These are phyloP conservation scores for Hypoxylon sp. DNA, from an alignment of 2,329 filamentous ascomycete genomes.

Conservation along the genomic window DNA sequence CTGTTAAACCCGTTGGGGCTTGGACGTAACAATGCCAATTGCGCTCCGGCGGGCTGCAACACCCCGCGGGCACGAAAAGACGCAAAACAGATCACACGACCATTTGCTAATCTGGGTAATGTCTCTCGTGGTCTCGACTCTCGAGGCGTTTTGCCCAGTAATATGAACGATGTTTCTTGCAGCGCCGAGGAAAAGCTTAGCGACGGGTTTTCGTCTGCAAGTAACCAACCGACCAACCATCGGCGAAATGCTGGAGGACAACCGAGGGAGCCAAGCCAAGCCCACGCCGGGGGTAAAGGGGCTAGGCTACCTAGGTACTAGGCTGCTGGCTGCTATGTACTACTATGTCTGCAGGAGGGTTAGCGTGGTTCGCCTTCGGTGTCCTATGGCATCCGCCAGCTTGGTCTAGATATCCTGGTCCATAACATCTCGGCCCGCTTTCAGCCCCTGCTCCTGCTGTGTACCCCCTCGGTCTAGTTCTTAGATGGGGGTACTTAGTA, in stretches of 20 bases:
- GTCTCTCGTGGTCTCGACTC: slow-evolving; percentile 30
- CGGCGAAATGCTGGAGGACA: not conserved
- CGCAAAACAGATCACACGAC: slow-evolving; percentile 47
- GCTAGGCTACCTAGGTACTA: not conserved
- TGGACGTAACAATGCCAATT: not conserved
- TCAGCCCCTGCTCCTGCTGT: slow-evolving; percentile 5
- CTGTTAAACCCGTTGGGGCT: not conserved
- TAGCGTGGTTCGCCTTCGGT: too few relatives aligned
- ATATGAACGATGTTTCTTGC: slow-evolving; percentile 24
- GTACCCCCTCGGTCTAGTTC: slow-evolving; percentile 25
- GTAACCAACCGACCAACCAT: slow-evolving; percentile 32
- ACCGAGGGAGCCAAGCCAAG: not conserved
- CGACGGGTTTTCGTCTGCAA: not conserved
- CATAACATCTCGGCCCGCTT: slow-evolving; percentile 33
- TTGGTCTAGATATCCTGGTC: slow-evolving; percentile 11
- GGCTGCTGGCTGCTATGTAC: too few relatives aligned
- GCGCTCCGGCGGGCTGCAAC: slow-evolving; percentile 23
- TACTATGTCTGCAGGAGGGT: not conserved
- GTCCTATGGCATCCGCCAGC: not conserved
- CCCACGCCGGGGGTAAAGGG: not conserved
- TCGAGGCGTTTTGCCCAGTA: slow-evolving; percentile 30
- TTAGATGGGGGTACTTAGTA: slow-evolving; percentile 25
- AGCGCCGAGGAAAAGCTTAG: slow-evolving; percentile 42
- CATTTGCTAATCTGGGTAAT: slow-evolving; percentile 45
- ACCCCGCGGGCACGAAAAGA: slow-evolving; percentile 23